Percentiles rank a stretch among this genome's conserved stretches.
Conservation (phyloP, 2,329 filamentous ascomycete species). For the Phoma herbarum region DNA sequence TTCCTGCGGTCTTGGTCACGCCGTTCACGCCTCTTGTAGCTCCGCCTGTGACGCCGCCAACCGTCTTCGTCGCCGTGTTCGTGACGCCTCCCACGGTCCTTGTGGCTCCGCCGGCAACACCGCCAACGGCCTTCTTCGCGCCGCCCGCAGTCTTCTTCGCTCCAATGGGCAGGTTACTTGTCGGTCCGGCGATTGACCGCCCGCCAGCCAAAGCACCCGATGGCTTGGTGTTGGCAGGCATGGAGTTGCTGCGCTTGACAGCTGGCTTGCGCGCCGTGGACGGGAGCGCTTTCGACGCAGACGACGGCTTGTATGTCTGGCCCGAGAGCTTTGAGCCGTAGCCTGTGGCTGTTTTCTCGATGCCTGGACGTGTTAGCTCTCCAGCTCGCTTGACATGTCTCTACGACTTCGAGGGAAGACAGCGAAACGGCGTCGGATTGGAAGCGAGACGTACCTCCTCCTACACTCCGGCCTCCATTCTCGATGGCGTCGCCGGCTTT, state of each 20-base stretch:
- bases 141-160: constrained; percentile 40
- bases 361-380: constrained; percentile 25
- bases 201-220: constrained; percentile 22
- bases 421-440: no score
- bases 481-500: constrained; percentile 52
- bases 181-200: constrained; percentile 17
- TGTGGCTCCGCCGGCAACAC: constrained; percentile 21
- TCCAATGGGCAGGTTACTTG: constrained; percentile 34
- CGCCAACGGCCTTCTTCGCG: constrained; percentile 35
- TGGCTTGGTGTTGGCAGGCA: constrained; percentile 38
- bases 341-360: constrained; percentile 43
- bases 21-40: constrained; percentile 3
- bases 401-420: not conserved
- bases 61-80: constrained; percentile 8
- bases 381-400: not conserved
- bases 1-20: not conserved
- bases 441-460: constrained; percentile 36
- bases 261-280: constrained; percentile 44
- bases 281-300: constrained; percentile 40
- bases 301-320: constrained; percentile 38
- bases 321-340: constrained; percentile 44
- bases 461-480: constrained; percentile 42
- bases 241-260: constrained; percentile 45
- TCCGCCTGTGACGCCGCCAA: constrained; percentile 15
- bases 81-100: constrained; percentile 22